Evolutionary conservation across 805 yeast species (phyloP), one percentile per base, ranked within the genome.

Genomic region (Starmerella bombicola): DNA sequence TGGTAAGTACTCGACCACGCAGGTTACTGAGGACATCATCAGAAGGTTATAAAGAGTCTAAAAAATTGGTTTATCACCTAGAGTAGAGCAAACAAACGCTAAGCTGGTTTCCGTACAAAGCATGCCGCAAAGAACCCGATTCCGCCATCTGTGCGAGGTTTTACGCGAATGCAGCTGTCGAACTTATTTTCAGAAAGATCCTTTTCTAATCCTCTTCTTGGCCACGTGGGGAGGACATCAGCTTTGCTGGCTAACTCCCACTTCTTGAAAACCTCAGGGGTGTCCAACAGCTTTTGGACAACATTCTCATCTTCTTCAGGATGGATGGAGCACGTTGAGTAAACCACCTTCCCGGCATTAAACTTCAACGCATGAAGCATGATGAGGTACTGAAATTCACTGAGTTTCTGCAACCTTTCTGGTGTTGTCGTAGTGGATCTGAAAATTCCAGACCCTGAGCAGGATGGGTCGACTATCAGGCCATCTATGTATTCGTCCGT

Each of bases 71-170:
- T n/a, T n/a, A n/a, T n/a, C n/a, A n/a, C n/a, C n/a, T n/a, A n/a
- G n/a, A n/a, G n/a, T n/a, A n/a, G n/a, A n/a, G n/a, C n/a, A n/a
- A n/a, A n/a, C n/a, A n/a, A n/a, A n/a, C n/a, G n/a, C n/a, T n/a
- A n/a, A n/a, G n/a, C n/a, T n/a, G n/a, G n/a, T n/a, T 10, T 29
- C 9, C 32, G 32, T 17, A 13, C 80, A 57, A 91, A 88, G 42
- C 91, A 78, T 1, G 86, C 97, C 0, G 96, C 97, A 61, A 91
- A 91, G 57, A 91, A 91, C 0, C 99, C 99, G 53, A 91, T 91
- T n/a, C 98, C 98, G 23, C 97, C 98, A 58, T 91, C 98, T 33
- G 71, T 79, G 46, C 74, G 78, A 1, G 96, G 95, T 32, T 76
- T 62, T 0, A 86, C 80, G 50, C 99, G 68, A 0, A 91, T 76